Evolutionary conservation across 1,284 basidiomycete species (phyloP).

Genomic region (Fistulinella cinereoalba): DNA sequence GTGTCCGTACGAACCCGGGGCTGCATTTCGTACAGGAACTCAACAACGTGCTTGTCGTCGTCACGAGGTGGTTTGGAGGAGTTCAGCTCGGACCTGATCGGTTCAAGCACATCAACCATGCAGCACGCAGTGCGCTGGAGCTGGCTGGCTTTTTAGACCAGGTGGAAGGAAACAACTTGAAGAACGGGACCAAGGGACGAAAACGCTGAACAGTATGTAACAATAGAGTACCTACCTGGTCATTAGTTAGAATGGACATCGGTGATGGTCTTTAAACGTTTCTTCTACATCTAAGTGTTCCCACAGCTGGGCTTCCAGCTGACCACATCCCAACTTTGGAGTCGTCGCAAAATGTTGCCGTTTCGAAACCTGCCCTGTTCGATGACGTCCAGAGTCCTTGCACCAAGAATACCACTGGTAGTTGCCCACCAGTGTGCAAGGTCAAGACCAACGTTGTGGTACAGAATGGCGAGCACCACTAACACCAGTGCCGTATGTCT

Average conservation of each 20-base stretch:
- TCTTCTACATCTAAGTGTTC: too few species aligned
- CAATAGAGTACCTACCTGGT: too few species aligned
- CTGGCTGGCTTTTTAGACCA: slow-evolving; percentile 74
- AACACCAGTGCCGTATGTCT: slow-evolving; percentile 25
- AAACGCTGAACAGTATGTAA: slow-evolving; percentile 21
- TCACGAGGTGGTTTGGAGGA: slow-evolving; percentile 80
- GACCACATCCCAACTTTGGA: too few species aligned
- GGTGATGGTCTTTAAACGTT: too few species aligned
- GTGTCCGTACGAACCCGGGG: background rate
- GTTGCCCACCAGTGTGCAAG: slow-evolving; percentile 1
- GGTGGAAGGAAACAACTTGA: slow-evolving; percentile 20
- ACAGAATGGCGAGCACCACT: slow-evolving; percentile 35
- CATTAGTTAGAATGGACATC: too few species aligned
- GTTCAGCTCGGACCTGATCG: slow-evolving; percentile 83
- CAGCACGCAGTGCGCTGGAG: slow-evolving; percentile 82
- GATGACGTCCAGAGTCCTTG: slow-evolving; percentile 18
- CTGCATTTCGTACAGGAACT: slow-evolving; percentile 53
- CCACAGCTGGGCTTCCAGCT: too few species aligned
- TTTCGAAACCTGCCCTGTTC: slow-evolving; percentile 13
- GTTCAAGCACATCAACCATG: slow-evolving; percentile 92
- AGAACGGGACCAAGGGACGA: slow-evolving; percentile 24
- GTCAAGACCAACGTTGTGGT: slow-evolving; percentile 13
- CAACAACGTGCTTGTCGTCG: slow-evolving; percentile 81
- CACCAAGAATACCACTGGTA: slow-evolving; percentile 13
- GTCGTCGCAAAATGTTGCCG: slow-evolving; percentile 16